A percentile compares a stretch with the other conserved stretches of the same genome.
These are phyloP conservation scores for Plasmodium cynomolgi DNA, from an alignment of 169 alveolate species.

Conservation along the genomic window DNA sequence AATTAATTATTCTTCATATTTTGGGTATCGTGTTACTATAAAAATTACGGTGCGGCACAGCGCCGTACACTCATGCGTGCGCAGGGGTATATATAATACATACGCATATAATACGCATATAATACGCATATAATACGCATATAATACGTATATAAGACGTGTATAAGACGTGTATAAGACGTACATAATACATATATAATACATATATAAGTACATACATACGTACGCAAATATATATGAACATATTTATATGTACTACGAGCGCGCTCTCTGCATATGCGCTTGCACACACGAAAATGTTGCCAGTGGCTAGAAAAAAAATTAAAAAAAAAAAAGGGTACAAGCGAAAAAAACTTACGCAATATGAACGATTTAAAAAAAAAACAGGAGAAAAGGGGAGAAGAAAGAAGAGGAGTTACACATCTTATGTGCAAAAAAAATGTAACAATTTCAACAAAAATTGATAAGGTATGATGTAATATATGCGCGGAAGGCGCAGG, in stretches of 20 bases:
- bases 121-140: no score
- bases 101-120: no score
- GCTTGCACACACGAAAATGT: slow-evolving; percentile 2
- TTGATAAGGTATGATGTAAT: background rate
- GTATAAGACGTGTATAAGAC: no score
- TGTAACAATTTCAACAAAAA: slow-evolving; percentile 53
- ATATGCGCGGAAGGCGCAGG: background rate
- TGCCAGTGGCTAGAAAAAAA: background rate
- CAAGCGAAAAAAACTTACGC: slow-evolving; percentile 8
- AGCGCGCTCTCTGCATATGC: background rate
- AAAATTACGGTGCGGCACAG: slow-evolving; percentile 16
- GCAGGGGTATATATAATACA: background rate
- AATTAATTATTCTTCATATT: slow-evolving; percentile 18
- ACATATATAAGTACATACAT: background rate
- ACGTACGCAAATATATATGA: slow-evolving; percentile 4
- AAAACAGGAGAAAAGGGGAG: background rate
- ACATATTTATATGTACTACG: slow-evolving; percentile 1
- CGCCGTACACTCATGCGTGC: background rate
- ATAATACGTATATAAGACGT: no score
- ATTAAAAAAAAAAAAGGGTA: background rate
- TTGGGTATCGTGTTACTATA: slow-evolving; percentile 24
- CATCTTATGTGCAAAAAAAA: slow-evolving; percentile 14
- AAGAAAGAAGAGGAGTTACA: background rate
- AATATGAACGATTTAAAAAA: slow-evolving; percentile 31
- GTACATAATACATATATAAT: no score